Percentiles rank a stretch among this genome's conserved stretches.
phyloP scores from a whole-genome alignment of 2,329 filamentous ascomycete species.

The Scedosporium dehoogii region DNA sequence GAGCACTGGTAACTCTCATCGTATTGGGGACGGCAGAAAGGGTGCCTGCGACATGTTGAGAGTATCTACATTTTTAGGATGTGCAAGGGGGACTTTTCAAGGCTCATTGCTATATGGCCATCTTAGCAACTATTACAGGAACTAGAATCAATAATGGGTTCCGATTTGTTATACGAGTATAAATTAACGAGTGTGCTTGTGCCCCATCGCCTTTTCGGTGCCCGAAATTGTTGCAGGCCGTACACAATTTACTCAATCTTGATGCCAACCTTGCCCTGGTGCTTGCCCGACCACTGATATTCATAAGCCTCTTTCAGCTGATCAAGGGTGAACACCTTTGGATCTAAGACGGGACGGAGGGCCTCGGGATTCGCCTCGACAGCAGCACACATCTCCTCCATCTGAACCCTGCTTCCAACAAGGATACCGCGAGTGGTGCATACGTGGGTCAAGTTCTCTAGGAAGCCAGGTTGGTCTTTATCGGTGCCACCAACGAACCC shows the following conservation, averaged over 20 bases:
- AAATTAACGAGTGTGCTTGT: too few species aligned
- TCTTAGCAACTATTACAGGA: too few species aligned
- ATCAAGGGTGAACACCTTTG: conserved; percentile 32
- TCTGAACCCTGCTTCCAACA: conserved; percentile 33
- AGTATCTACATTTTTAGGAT: too few species aligned
- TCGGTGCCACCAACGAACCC: conserved; percentile 23
- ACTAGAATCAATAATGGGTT: too few species aligned
- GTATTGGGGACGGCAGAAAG: too few species aligned
- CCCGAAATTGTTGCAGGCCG: too few species aligned
- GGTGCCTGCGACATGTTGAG: too few species aligned
- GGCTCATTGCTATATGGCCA: too few species aligned
- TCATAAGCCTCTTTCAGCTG: conserved; percentile 33
- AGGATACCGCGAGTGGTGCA: conserved; percentile 36
- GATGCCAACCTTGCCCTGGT: conserved; percentile 28
- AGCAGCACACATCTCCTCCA: conserved; percentile 41
- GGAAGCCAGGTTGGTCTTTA: conserved; percentile 21
- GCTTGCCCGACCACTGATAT: conserved; percentile 26
- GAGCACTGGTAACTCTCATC: too few species aligned
- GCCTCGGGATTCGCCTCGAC: conserved; percentile 36
- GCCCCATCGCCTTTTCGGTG: too few species aligned
- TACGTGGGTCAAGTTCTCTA: conserved; percentile 19
- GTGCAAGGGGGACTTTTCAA: too few species aligned
- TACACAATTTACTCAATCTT: conserved; percentile 16
- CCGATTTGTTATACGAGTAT: too few species aligned
- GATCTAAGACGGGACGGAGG: conserved; percentile 35